A percentile compares a stretch with the other conserved stretches of the same genome.
phyloP scores from a whole-genome alignment of 176 grass and related monocot genomes.

The Cocos nucifera region DNA sequence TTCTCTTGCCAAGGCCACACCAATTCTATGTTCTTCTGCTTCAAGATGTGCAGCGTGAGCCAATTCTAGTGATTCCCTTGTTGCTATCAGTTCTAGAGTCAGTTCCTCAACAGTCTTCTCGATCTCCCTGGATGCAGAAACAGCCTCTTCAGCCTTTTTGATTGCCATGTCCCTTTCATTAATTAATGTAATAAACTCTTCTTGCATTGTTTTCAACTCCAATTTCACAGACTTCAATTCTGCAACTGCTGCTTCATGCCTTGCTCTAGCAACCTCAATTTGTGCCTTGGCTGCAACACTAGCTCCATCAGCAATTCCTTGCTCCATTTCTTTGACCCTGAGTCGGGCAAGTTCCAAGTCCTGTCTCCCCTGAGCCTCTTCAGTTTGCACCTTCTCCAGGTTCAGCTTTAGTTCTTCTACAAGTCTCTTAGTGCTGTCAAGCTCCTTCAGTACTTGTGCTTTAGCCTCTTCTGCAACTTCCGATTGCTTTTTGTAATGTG shows the following conservation, averaged over 20 bases:
- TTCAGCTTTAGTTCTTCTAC: slow-evolving; percentile 42
- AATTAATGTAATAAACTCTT: slow-evolving; percentile 32
- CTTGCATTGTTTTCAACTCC: slow-evolving; percentile 38
- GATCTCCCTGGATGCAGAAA: slow-evolving; percentile 24
- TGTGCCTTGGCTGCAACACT: slow-evolving; percentile 17
- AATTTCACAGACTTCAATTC: slow-evolving; percentile 44
- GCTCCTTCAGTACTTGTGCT: slow-evolving; percentile 39
- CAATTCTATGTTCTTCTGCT: slow-evolving; percentile 35
- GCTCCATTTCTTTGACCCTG: slow-evolving; percentile 35
- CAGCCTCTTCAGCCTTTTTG: slow-evolving; percentile 29
- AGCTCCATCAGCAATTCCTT: slow-evolving; percentile 22
- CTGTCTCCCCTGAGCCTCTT: slow-evolving; percentile 38
- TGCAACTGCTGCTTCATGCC: slow-evolving; percentile 22
- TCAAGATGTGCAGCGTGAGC: slow-evolving; percentile 31
- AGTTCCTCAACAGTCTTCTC: slow-evolving; percentile 48
- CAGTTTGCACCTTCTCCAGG: slow-evolving; percentile 41
- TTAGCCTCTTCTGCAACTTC: slow-evolving; percentile 41
- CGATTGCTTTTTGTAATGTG: slow-evolving; percentile 46
- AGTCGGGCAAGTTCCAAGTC: slow-evolving; percentile 47
- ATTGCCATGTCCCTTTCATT: slow-evolving; percentile 35
- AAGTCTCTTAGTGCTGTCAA: slow-evolving; percentile 38
- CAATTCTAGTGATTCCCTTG: slow-evolving; percentile 35
- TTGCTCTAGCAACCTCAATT: slow-evolving; percentile 34
- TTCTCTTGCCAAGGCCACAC: slow-evolving; percentile 21
- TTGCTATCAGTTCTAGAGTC: slow-evolving; percentile 27